Conservation (phyloP, 495 filamentous ascomycete species). For the Neurospora sp. region DNA sequence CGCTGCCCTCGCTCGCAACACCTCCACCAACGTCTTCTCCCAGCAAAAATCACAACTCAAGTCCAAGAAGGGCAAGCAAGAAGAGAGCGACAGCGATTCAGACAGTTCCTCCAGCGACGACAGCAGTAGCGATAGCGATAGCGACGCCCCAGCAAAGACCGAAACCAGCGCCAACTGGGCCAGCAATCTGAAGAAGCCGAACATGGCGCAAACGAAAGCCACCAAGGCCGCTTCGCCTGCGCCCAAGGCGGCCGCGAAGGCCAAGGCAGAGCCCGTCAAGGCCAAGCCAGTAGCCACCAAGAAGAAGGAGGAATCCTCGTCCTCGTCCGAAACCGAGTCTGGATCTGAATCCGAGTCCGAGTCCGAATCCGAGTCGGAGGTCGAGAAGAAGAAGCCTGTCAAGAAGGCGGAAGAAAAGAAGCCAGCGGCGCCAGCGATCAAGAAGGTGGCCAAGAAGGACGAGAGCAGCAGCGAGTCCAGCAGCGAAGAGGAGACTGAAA, state of each 20-base stretch:
- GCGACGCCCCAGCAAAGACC: constrained; percentile 7
- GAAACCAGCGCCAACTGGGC: constrained; percentile 1
- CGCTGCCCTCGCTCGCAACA: constrained; percentile 17
- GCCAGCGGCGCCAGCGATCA: not conserved
- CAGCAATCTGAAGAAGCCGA: constrained; percentile 7
- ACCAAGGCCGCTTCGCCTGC: not conserved
- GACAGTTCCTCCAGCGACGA: constrained; percentile 10
- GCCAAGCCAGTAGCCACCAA: constrained; percentile 9
- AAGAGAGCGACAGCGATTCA: constrained; percentile 8
- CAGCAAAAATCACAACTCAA: constrained; percentile 12
- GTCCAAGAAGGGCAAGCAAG: constrained; percentile 12
- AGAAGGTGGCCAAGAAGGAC: constrained; percentile 6
- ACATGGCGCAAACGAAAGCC: constrained; percentile 3
- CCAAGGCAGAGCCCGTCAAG: constrained; percentile 2
- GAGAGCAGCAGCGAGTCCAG: constrained; percentile 5
- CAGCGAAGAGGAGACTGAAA: not conserved
- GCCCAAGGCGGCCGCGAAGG: constrained; percentile 1
- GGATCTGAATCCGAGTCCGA: constrained; percentile 18
- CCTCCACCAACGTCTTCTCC: constrained; percentile 9
- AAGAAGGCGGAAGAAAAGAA: constrained; percentile 7
- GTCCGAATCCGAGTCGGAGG: constrained; percentile 5
- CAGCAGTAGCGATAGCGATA: constrained; percentile 21
- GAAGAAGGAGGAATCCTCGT: not conserved
- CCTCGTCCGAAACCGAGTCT: constrained; percentile 12
- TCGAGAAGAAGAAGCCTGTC: constrained; percentile 1